phyloP scores from a whole-genome alignment of 305 asterid genomes.

The Rubia tinctorum region DNA sequence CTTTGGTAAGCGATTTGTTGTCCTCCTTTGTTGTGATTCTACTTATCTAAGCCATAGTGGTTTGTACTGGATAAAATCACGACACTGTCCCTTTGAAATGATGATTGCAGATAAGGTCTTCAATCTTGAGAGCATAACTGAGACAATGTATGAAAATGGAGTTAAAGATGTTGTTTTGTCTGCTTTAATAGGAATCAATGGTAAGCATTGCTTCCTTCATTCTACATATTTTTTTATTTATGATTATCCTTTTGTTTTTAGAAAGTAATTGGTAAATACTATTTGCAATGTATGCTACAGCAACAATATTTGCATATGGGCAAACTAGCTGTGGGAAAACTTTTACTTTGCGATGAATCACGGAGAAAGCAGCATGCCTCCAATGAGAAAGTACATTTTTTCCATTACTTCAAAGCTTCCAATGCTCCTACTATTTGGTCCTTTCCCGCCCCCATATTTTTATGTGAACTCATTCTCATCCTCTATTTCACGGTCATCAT shows the following conservation, averaged over 20 bases:
- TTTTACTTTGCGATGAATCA: conserved; percentile 89
- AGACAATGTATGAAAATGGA: conserved; percentile 69
- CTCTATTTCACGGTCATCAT: no score
- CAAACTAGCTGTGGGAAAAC: conserved; percentile 99
- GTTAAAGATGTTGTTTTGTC: conserved; percentile 92
- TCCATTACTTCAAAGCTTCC: no score
- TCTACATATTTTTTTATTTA: background rate
- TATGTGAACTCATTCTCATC: no score
- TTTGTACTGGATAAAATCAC: conserved; percentile 8
- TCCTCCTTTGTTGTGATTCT: background rate
- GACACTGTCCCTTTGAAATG: background rate
- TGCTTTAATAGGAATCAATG: conserved; percentile 96
- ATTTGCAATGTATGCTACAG: conserved; percentile 37
- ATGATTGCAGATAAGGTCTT: conserved; percentile 76
- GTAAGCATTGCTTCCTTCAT: conserved; percentile 27
- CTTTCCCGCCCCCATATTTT: no score
- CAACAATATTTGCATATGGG: conserved; percentile 96
- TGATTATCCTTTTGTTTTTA: background rate
- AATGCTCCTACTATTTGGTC: no score
- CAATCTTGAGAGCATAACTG: conserved; percentile 72
- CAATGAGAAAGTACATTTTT: no score
- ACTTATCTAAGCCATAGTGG: conserved; percentile 9
- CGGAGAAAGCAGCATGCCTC: conserved; percentile 98
- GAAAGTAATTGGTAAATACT: background rate
- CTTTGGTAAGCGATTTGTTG: conserved; percentile 49